Evolutionary conservation across 306 rosid genomes (phyloP), one percentile per base, ranked within the genome.

Genomic region (Betula pendula): DNA sequence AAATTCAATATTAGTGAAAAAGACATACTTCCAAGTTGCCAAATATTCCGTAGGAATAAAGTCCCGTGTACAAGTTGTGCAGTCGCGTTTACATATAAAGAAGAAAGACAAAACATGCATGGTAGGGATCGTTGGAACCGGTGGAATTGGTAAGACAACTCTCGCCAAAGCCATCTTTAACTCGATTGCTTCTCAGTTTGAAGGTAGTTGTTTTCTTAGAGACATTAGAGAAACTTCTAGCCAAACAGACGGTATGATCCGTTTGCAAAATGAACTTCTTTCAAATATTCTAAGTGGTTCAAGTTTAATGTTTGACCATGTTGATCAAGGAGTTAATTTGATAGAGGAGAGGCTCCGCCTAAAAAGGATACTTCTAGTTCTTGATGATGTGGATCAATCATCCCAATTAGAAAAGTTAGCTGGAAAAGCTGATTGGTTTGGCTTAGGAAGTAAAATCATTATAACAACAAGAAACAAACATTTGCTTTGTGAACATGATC

Each of bases 391-490:
- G 58, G 53, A 31, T 68, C 56, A 72, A 4, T 66, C 47, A 5
- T 48, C 59, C 2, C 83, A 83, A 12, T 33, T 83, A 71, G 79
- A 71, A 19, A 73, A 13, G 16, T 59, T 83, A 40, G 72, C 49
- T 55, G 84, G 81, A 49, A 31, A 67, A 4, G 42, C 43, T 72
- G 56, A 75, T 66, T 76, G 81, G 59, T 84, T 84, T 72, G 84
- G 84, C 20, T 27, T 55, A 4, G 84, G 81, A 8, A 84, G 87
- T 50, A 72, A 79, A 80, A 69, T 85, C 69, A 81, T 85, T 17
- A 56, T 81, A 33, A 81, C 88, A 49, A 78, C 81, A 1, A 70
- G 85, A 73, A 31, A 77, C 53, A 11, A 15, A 35, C 59, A 81
- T 10, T 45, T 77, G 45, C 71, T 84, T 0, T n/a, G 12, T 58